Evolutionary conservation across 2,329 filamentous ascomycete genomes (phyloP), one percentile per base, ranked within the genome.

Genomic region (Diplodia scrobiculata): DNA sequence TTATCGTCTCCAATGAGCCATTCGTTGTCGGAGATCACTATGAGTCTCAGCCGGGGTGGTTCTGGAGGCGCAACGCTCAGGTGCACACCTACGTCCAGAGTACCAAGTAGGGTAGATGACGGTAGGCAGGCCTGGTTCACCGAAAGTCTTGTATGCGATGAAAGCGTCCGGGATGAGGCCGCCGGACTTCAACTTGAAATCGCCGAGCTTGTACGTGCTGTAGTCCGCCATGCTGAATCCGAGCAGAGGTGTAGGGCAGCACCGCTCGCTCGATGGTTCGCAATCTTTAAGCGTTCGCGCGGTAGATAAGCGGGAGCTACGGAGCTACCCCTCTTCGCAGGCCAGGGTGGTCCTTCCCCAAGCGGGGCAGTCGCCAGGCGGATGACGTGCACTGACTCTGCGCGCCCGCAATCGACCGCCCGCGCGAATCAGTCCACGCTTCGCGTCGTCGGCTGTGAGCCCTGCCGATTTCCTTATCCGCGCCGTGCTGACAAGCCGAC

Each of bases 91-190:
- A 85, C 83, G 70, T 67, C 87, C 87, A 19, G 86, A 88, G 74
- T 88, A 93, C 90, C 90, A 93, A 1, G 87, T 87, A 1, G 90
- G 91, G 72, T 93, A 93, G 68, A 93, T 84, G 67, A 93, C 85
- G 2, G 86, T 87, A 7, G 90, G 89, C 5, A 79, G 81, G 0
- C 79, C 82, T 0, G 84, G 74, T 66, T 87, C 80, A 21, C 91
- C 91, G 70, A 90, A 89, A 0, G 90, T 91, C 76, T 90, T 92
- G 81, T 91, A 94, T 17, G 90, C 89, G 64, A 94, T 86, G 72
- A 85, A 84, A 1, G 91, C 90, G 70, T 85, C 75, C 1, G 84
- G 81, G 19, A 93, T 82, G 5, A 78, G 81, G n/a, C 80, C 81
- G 47, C 89, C 89, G 29, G 83, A 87, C 72, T 89, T 84, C 2